These are phyloP conservation scores for Nannochloropsis oceanica DNA, from an alignment of 108 stramenopile genomes.

Conservation along the genomic window DNA sequence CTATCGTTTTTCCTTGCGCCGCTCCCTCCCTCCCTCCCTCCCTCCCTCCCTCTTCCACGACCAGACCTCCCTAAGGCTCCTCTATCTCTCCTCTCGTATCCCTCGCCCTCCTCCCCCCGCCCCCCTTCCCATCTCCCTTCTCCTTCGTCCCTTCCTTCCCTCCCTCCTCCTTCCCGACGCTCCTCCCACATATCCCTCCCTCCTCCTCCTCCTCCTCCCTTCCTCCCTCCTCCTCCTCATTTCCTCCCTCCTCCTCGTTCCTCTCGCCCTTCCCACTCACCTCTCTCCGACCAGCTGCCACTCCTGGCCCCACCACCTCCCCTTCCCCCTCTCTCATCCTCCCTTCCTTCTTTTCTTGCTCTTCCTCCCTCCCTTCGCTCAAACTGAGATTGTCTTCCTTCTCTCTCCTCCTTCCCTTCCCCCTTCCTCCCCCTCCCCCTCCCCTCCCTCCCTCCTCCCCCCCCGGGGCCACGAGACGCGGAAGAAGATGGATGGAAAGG, in stretches of 20 bases:
- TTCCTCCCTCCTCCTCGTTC: too few species aligned
- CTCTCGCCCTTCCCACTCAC: too few species aligned
- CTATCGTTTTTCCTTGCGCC: too few species aligned
- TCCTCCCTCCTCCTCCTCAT: too few species aligned
- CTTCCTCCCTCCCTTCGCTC: background rate
- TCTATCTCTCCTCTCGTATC: background rate
- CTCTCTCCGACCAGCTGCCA: too few species aligned
- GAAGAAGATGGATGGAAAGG: too few species aligned
- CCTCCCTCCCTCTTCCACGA: background rate
- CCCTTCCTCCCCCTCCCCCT: background rate
- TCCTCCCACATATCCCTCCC: background rate
- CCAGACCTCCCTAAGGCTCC: background rate
- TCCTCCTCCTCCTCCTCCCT: background rate
- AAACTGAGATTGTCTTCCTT: background rate
- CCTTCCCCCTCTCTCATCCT: background rate
- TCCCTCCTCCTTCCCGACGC: background rate
- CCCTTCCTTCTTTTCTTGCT: background rate
- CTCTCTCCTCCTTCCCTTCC: background rate
- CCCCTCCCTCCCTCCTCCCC: too few species aligned
- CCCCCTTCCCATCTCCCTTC: background rate
- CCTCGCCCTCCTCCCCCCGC: background rate
- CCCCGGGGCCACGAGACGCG: too few species aligned
- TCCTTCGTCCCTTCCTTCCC: background rate
- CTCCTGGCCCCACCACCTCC: background rate
- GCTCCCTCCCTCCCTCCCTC: background rate